These are phyloP conservation scores for Sicyos baderoa DNA, from an alignment of 306 rosid species.

Conservation along the genomic window DNA sequence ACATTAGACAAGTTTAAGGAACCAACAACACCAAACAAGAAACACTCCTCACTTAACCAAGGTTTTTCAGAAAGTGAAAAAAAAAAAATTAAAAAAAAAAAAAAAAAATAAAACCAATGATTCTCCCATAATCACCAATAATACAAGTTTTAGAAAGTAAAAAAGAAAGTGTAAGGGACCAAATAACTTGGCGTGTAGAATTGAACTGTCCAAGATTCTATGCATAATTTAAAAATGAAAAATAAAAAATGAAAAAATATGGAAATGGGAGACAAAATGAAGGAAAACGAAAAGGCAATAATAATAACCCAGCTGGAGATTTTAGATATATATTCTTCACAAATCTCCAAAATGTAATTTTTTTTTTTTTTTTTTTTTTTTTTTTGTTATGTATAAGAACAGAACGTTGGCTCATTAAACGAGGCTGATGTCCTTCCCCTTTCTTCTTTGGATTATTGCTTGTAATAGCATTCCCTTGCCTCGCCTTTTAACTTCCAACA, in stretches of 20 bases:
- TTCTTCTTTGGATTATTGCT: constrained; percentile 17
- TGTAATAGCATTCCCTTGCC: neutral
- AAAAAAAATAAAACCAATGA: neutral
- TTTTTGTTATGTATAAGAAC: neutral
- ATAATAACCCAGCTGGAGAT: neutral
- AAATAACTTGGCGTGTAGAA: constrained; percentile 3
- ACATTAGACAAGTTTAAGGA: neutral
- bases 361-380: neutral
- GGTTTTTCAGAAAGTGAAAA: neutral
- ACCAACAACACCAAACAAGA: neutral
- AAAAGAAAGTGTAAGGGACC: too few relatives aligned
- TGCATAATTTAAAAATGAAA: too few relatives aligned
- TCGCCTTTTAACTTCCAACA: neutral
- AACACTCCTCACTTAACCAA: neutral
- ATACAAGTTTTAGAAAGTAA: neutral
- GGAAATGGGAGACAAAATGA: constrained; percentile 8
- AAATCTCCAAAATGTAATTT: too few relatives aligned
- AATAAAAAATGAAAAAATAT: too few relatives aligned
- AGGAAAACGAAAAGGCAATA: constrained; percentile 15
- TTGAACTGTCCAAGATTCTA: too few relatives aligned
- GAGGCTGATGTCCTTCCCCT: constrained; percentile 22
- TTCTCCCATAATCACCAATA: neutral
- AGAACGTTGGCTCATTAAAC: constrained; percentile 13
- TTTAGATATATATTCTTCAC: neutral
- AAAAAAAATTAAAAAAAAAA: too few relatives aligned